Evolutionary conservation across 2,329 filamentous ascomycete species (phyloP), one percentile per base, ranked within the genome.

Genomic region (Paraconiothyrium sp.): DNA sequence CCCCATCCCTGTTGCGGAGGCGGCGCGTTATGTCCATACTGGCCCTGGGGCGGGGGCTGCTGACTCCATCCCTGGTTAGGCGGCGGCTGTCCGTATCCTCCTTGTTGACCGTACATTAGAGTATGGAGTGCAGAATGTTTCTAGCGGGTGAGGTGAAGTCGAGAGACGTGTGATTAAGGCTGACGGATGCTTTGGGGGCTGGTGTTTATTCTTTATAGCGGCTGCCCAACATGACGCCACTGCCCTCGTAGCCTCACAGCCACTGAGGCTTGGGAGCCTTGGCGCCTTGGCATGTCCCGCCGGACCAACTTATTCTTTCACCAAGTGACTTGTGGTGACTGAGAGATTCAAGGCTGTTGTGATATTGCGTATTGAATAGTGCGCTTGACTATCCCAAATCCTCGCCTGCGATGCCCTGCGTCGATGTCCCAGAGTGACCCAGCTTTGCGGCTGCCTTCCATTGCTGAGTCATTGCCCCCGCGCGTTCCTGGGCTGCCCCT

Each of bases 11-110:
- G 54, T 16, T 55, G 58, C 22, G 52, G 62, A 24, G 62, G 62
- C 74, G 76, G 56, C 72, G 75, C 44, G 67, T 78, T 69, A 16
- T 75, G n/a, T 41, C 37, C 37, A 16, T 41, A 71, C 54, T 78
- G 74, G 63, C 73, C 70, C 59, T 67, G 71, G 34, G 67, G 72
- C 59, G 68, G 71, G 35, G 67, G 72, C 59, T 72, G 76, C 59
- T 78, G 79, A 43, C 77, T 71, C 32, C 51, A 63, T 54, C 48
- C 56, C 22, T 49, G 52, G 10, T 52, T 37, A 10, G 52, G 52
- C 37, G 52, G 51, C 37, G 14, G 60, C 24, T 74, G 70, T 57
- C 60, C 51, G 61, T 72, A 64, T 71, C 70, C 49, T 59, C 75
- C 70, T 47, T 65, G 66, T 48, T 54, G 70, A 67, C 34, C 72